Base-by-base conservation (phyloP, 257 asterid species). In the Nicotiana sylvestris region DNA sequence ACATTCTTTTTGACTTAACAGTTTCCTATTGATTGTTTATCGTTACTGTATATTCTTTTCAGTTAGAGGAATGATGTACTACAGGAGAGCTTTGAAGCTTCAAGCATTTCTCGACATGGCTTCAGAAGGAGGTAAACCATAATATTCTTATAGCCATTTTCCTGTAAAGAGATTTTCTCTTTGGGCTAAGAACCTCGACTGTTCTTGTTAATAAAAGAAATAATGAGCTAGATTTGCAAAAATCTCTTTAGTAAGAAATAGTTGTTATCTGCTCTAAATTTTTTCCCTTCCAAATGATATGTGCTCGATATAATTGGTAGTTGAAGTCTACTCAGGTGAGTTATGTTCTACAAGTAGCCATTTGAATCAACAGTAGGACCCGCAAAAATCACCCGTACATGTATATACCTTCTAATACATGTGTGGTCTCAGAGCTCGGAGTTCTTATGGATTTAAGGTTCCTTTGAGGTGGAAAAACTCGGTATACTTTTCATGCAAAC, bases 21-120 rank as follows among this genome's bases (percentile, higher is more conserved):
- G 64, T 18, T 84, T 82, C 76, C 61, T 80, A 17, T 72, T 6
- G 55, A 76, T 76, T 74, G 78, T 32, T 17, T 66, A 83, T 61
- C 78, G 21, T 55, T 77, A 76, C 66, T 81, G 13, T 84, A 67
- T 62, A 43, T 61, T 76, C 5, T 78, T 46, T 32, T 57, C 99
- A 96, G 99, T 96, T 29, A 89, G 99, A 88, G 99, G 99, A 60
- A 96, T 96, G 99, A 94, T 96, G 99, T 96, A 96, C 84, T 96
- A 96, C 81, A 85, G 98, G 89, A 92, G 98, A 89, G 99, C 99
- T 37, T 89, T 96, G 88, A 94, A 91, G 89, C 98, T 96, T 92
- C 99, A 94, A 90, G 98, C 98, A 76, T 96, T 92, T 89, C 99
- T 96, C 77, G 99, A 96, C 91, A 94, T 96, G 98, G 99, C 99